Percentiles rank a stretch among this genome's conserved stretches.
Evolutionary conservation across 371 early-diverging fungal species (phyloP).

Genomic region (Scutellospora calospora): DNA sequence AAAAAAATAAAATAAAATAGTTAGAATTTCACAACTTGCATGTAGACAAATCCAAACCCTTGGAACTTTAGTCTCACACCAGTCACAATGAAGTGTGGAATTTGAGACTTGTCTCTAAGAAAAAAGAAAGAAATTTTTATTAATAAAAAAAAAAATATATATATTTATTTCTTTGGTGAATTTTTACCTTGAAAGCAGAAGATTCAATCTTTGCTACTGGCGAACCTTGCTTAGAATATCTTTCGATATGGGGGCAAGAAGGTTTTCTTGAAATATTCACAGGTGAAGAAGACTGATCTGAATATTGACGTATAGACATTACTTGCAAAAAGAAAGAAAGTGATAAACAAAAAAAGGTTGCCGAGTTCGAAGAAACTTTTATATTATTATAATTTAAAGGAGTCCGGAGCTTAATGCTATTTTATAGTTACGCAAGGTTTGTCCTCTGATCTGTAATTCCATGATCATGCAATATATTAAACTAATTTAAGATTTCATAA

Average conservation of each 20-base stretch:
- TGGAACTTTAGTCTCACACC: constrained; percentile 23
- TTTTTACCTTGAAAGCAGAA: constrained; percentile 36
- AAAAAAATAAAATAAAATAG: neutral
- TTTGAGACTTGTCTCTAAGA: constrained; percentile 24
- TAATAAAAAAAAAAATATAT: neutral
- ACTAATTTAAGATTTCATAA: no score
- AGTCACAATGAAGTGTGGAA: constrained; percentile 29
- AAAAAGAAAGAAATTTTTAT: neutral
- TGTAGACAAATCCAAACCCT: constrained; percentile 39
- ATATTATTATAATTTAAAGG: no score
- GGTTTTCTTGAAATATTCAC: neutral
- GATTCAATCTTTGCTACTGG: constrained; percentile 32
- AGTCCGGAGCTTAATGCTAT: no score
- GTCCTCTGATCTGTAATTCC: no score
- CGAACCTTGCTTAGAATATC: neutral
- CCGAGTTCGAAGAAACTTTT: no score
- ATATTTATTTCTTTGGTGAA: neutral
- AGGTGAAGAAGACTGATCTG: neutral
- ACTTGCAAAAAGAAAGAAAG: no score
- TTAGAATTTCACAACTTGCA: neutral
- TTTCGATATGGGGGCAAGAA: constrained; percentile 17
- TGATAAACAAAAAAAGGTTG: no score
- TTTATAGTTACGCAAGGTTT: no score
- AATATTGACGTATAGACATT: neutral
- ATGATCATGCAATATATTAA: no score